These are phyloP conservation scores for Picea glauca DNA, from an alignment of 75 land plant genomes.

Conservation along the genomic window DNA sequence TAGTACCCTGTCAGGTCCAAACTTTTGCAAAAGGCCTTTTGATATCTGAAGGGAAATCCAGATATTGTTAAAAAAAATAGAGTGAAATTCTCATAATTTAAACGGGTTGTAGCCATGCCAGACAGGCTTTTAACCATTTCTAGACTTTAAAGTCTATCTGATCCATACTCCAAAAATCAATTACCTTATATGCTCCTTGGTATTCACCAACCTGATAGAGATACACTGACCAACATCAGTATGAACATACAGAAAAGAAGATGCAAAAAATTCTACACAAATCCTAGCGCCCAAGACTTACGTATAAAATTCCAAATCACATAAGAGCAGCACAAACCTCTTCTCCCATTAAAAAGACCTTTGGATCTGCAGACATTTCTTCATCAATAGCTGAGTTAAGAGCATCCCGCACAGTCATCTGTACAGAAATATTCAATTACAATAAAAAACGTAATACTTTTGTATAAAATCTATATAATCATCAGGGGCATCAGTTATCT, in stretches of 20 bases:
- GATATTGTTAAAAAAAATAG: background rate
- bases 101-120: background rate
- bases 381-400: conserved; percentile 88
- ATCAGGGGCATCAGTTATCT: no score
- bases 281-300: background rate
- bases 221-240: conserved; percentile 5
- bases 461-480: no score
- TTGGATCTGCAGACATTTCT: conserved; percentile 82
- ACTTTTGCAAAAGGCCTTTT: conserved; percentile 80
- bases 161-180: background rate
- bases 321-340: conserved; percentile 43
- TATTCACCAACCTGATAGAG: conserved; percentile 85
- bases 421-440: background rate
- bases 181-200: conserved; percentile 96
- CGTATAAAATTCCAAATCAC: background rate
- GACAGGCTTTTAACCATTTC: no score
- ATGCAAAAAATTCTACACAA: background rate
- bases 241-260: conserved; percentile 3
- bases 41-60: conserved; percentile 46
- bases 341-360: conserved; percentile 86
- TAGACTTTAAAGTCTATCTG: background rate
- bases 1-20: conserved; percentile 84
- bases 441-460: no score
- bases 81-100: conserved; percentile 6
- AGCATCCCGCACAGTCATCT: conserved; percentile 91